These are phyloP conservation scores for Geum urbanum DNA, from an alignment of 306 rosid species.

Conservation along the genomic window DNA sequence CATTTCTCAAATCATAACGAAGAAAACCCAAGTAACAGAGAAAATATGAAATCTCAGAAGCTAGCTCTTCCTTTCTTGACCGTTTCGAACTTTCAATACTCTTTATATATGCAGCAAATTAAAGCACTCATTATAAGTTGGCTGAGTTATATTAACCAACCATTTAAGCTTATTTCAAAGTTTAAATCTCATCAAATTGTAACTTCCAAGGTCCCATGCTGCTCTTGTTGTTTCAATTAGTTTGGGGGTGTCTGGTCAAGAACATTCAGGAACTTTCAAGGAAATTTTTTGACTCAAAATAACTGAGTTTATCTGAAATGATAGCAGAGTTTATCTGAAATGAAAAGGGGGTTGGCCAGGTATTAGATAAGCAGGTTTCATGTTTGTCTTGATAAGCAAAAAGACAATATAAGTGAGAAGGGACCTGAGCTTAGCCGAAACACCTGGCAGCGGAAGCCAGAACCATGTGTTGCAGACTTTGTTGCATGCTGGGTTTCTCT, in stretches of 20 bases:
- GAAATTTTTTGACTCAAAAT: not conserved
- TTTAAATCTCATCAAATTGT: not conserved
- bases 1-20: not conserved
- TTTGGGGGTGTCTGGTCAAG: conserved; percentile 1
- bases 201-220: not conserved
- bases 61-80: not conserved
- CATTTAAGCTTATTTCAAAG: not conserved
- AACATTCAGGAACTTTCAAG: not conserved
- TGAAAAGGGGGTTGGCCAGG: not conserved
- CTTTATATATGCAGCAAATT: not conserved
- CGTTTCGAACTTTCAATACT: not conserved
- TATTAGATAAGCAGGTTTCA: conserved; percentile 28
- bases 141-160: not conserved
- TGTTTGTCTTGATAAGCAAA: not conserved
- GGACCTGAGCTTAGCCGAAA: not conserved
- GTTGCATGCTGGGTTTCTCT: not conserved
- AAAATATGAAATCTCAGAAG: not conserved
- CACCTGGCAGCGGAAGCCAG: conserved; percentile 26
- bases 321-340: not conserved
- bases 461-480: conserved; percentile 27
- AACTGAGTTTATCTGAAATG: not conserved
- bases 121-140: not conserved
- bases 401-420: conserved; percentile 24
- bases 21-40: not conserved
- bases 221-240: too few relatives aligned